These are phyloP conservation scores for Cryptosporidium muris DNA, from an alignment of 169 alveolate genomes.

Conservation along the genomic window DNA sequence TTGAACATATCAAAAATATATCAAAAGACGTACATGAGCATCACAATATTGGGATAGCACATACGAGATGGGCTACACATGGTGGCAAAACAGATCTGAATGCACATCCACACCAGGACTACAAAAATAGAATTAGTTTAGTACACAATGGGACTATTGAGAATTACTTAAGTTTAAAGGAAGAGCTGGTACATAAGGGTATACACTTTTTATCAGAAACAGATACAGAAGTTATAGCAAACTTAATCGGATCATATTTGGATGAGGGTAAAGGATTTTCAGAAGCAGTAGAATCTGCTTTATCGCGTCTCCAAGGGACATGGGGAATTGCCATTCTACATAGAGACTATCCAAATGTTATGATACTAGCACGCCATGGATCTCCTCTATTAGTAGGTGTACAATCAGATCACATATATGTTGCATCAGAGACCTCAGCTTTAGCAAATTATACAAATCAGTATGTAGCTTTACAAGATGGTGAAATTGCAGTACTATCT, in stretches of 20 bases:
- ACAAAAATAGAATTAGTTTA: constrained; percentile 85
- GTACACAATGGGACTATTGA: constrained; percentile 97
- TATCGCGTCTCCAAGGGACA: constrained; percentile 91
- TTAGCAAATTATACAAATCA: constrained; percentile 90
- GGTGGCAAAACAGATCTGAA: constrained; percentile 95
- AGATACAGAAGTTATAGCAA: constrained; percentile 97
- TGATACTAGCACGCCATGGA: constrained; percentile 92
- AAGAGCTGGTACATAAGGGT: constrained; percentile 79
- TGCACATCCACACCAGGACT: constrained; percentile 98
- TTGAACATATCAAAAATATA: constrained; percentile 80
- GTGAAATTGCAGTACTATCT: constrained; percentile 86
- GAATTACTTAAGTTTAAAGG: constrained; percentile 82
- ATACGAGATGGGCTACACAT: constrained; percentile 99
- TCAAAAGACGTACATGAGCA: constrained; percentile 80
- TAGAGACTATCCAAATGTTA: constrained; percentile 85
- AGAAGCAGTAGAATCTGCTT: constrained; percentile 86
- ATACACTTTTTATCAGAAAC: constrained; percentile 86
- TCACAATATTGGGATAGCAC: constrained; percentile 94
- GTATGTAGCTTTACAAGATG: constrained; percentile 87
- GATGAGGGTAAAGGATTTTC: constrained; percentile 84
- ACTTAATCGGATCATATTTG: constrained; percentile 87
- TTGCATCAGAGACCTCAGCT: constrained; percentile 94
- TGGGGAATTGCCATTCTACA: constrained; percentile 93
- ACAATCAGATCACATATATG: constrained; percentile 83
- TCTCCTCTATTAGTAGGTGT: constrained; percentile 91